Conservation (phyloP, 2,329 filamentous ascomycete species). For the Fusarium continuum region DNA sequence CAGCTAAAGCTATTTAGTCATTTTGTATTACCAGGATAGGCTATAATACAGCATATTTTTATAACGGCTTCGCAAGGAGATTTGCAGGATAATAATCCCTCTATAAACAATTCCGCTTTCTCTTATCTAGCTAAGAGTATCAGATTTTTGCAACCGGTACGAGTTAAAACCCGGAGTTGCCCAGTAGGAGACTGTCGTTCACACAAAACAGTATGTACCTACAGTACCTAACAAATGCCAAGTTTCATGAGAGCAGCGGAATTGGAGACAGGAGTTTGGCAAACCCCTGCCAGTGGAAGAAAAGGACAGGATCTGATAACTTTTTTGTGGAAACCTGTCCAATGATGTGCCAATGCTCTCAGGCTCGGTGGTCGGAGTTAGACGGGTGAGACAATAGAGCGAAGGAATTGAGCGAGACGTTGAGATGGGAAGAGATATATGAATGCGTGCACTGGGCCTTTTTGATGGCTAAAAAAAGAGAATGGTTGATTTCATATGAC, state of each 20-base stretch:
- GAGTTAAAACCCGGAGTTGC: background rate
- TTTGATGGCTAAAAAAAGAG: background rate
- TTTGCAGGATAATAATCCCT: too few relatives aligned
- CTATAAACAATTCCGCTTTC: too few relatives aligned
- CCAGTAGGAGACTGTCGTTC: too few relatives aligned
- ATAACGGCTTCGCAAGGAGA: too few relatives aligned
- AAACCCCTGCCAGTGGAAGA: background rate
- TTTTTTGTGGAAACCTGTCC: conserved; percentile 8
- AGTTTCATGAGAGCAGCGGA: background rate
- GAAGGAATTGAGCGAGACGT: conserved; percentile 23
- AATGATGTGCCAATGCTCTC: conserved; percentile 22
- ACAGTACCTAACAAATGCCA: background rate
- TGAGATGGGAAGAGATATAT: conserved; percentile 4
- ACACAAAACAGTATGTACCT: too few relatives aligned
- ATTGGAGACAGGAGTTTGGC: background rate
- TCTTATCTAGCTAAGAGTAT: too few relatives aligned
- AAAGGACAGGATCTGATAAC: conserved; percentile 27
- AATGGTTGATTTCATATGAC: background rate
- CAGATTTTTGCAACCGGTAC: too few relatives aligned
- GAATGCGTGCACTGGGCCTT: background rate
- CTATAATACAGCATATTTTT: conserved; percentile 5
- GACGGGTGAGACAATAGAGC: conserved; percentile 26
- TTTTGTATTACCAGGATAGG: conserved; percentile 28
- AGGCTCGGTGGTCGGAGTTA: conserved; percentile 33
- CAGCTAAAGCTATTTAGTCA: conserved; percentile 8